Base-by-base conservation (phyloP, 805 yeast genomes). In the Yarrowia porcina region DNA sequence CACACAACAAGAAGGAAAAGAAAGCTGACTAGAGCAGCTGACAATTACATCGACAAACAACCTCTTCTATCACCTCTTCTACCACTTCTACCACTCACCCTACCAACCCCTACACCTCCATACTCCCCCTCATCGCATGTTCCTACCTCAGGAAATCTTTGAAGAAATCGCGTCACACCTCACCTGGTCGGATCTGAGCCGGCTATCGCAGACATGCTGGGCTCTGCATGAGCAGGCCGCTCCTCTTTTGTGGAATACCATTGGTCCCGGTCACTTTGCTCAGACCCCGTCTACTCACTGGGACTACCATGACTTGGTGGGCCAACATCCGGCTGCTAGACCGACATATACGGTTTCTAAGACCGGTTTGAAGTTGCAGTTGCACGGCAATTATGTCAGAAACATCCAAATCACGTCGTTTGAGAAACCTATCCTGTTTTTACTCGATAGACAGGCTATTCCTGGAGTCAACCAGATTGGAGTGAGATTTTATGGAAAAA, bases 81-180 rank as follows among this genome's bases (percentile, higher is more conserved):
- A 33, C 4, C 39, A 49, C 56, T 1, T 6, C 18, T 25, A 3
- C 8, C 3, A 15, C 13, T 8, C 23, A 12, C 42, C 4, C n/a
- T 8, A 21, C 11, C 36, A 28, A 12, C 17, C 28, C 20, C 30
- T 15, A 20, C 56, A 32, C n/a, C 30, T 4, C 15, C 39, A 20
- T 38, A 18, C 25, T n/a, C 4, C 38, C 18, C 38, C 18, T 15
- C 17, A 18, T 25, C 33, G 3, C 30, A 33, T 25, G 36, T 10
- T 45, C 41, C 57, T 50, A 17, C 57, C 57, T 8, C 57, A 50
- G 57, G 57, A 50, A 50, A 35, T 50, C 30, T 50, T 50, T 50
- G 57, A 50, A 50, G n/a, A 50, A 17, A 54, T 54, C 38, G 47
- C 47, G 10, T 12, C 61, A 8, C 39, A 38, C 21, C 61, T 54